Conservation (phyloP, 208 protist species). For the Crithidia sp. region DNA sequence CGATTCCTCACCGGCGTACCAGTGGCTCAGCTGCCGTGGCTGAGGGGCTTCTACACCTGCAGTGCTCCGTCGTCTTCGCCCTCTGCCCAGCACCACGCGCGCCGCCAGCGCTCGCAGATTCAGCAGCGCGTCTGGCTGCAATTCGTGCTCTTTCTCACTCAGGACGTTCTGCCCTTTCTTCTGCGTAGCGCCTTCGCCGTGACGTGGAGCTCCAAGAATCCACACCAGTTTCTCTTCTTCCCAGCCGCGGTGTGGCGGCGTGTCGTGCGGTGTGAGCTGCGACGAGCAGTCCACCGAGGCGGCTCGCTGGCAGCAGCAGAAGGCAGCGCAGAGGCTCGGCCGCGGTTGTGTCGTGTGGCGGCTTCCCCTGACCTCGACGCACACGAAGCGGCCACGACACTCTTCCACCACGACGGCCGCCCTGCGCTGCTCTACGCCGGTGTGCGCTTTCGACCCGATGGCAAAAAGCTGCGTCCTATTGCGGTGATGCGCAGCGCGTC, state of each 20-base stretch:
- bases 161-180: conserved; percentile 69
- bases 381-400: conserved; percentile 5
- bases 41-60: conserved; percentile 54
- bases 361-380: neutral
- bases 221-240: conserved; percentile 58
- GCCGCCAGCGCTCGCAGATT: conserved; percentile 49
- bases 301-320: neutral
- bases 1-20: conserved; percentile 61
- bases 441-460: conserved; percentile 62
- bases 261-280: conserved; percentile 52
- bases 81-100: conserved; percentile 17
- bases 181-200: conserved; percentile 63
- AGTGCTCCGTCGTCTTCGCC: neutral
- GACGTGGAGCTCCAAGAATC: conserved; percentile 59
- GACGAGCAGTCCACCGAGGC: conserved; percentile 3
- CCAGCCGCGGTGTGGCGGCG: conserved; percentile 52
- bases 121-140: conserved; percentile 78
- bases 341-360: neutral
- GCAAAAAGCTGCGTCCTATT: conserved; percentile 77
- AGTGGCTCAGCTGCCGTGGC: conserved; percentile 70
- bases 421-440: conserved; percentile 51
- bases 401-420: neutral
- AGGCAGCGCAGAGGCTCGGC: neutral
- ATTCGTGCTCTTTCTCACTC: conserved; percentile 66
- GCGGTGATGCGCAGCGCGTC: conserved; percentile 47